These are phyloP conservation scores for Nannochloropsis oceanica DNA, from an alignment of 108 stramenopile species.

Conservation along the genomic window DNA sequence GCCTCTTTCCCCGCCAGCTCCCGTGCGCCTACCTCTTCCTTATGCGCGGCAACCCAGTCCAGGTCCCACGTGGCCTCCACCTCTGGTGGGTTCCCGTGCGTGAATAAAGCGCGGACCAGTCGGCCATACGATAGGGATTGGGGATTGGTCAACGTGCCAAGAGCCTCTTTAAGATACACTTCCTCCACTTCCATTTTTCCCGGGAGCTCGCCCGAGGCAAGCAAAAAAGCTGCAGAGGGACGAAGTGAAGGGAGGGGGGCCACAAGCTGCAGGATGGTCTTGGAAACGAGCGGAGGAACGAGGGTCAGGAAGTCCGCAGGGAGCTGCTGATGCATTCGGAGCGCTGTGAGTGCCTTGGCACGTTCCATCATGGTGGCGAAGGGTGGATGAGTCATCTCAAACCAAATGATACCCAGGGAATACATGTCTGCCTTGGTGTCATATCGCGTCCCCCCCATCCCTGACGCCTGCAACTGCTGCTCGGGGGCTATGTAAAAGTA, in stretches of 20 bases:
- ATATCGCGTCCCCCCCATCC: not conserved
- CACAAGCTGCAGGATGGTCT: conserved; percentile 23
- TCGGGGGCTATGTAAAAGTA: not conserved
- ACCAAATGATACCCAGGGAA: conserved; percentile 25
- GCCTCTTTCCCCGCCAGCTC: not conserved
- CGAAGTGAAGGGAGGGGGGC: not conserved
- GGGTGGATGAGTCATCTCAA: conserved; percentile 28
- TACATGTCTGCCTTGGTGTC: conserved; percentile 20
- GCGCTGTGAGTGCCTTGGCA: conserved; percentile 20
- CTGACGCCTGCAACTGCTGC: not conserved
- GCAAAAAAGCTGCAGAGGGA: conserved; percentile 19
- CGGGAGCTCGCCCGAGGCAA: conserved; percentile 15
- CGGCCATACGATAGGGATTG: not conserved
- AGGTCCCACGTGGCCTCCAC: not conserved
- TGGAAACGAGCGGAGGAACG: conserved; percentile 7
- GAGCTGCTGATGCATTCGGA: not conserved
- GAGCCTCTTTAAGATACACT: conserved; percentile 8
- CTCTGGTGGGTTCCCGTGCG: not conserved
- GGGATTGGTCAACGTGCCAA: not conserved
- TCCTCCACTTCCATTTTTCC: conserved; percentile 24
- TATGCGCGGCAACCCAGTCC: not conserved
- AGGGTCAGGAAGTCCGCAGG: conserved; percentile 16
- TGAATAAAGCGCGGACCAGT: not conserved
- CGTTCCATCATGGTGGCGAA: conserved; percentile 28
- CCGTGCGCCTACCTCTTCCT: not conserved